Conservation (phyloP, 306 rosid genomes). For the Pachyrhizus erosus region DNA sequence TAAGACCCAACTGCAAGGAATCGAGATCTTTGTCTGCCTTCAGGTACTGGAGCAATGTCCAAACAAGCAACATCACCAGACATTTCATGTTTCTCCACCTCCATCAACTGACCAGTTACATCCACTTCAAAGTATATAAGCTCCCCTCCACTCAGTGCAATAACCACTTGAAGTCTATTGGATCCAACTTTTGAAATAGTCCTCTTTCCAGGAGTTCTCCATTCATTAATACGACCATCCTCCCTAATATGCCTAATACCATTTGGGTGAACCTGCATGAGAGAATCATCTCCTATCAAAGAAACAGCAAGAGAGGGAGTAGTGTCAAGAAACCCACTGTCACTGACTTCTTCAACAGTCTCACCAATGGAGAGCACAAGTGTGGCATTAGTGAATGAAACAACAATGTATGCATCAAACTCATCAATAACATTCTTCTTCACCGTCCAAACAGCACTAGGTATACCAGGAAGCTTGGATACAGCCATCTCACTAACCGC, state of each 20-base stretch:
- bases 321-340: constrained; percentile 95
- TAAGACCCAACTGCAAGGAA: constrained; percentile 96
- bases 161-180: constrained; percentile 93
- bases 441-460: constrained; percentile 98
- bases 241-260: constrained; percentile 99
- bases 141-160: constrained; percentile 96
- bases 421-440: constrained; percentile 90
- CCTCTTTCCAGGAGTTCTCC: constrained; percentile 99
- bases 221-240: constrained; percentile 95
- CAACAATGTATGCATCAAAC: constrained; percentile 96
- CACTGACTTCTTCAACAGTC: constrained; percentile 97
- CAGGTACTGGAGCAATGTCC: constrained; percentile 96
- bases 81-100: constrained; percentile 98
- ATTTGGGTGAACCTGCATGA: constrained; percentile 99
- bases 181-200: constrained; percentile 89
- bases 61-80: constrained; percentile 95
- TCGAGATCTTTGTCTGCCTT: constrained; percentile 94
- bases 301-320: constrained; percentile 96
- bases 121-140: constrained; percentile 96
- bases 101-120: constrained; percentile 93
- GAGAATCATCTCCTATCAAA: constrained; percentile 97
- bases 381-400: constrained; percentile 91
- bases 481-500: constrained; percentile 99
- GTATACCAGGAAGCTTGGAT: constrained; percentile 94
- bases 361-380: constrained; percentile 98